Evolutionary conservation across 2,329 filamentous ascomycete genomes (phyloP).

Genomic region (Phialemoniopsis sp.): DNA sequence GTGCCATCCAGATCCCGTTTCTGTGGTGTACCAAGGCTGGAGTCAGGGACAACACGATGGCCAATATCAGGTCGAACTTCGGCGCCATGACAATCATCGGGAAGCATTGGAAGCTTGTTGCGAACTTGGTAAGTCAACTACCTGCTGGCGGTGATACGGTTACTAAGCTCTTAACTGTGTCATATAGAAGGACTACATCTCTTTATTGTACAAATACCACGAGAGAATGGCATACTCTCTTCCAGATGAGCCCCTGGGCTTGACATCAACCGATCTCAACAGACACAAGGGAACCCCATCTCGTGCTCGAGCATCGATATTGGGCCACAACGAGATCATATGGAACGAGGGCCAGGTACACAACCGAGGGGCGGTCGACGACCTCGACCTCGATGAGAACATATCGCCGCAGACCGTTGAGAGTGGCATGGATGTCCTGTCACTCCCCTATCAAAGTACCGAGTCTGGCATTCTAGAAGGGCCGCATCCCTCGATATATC

Average conservation of each 20-base stretch:
- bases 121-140: constrained; percentile 6
- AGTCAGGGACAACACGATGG: constrained; percentile 8
- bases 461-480: too few species aligned
- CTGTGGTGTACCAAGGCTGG: constrained; percentile 11
- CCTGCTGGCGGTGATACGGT: too few species aligned
- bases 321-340: constrained; percentile 1
- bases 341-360: too few species aligned
- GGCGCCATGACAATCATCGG: constrained; percentile 8
- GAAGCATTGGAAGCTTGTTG: constrained; percentile 6
- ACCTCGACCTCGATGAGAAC: too few species aligned
- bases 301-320: neutral
- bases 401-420: too few species aligned
- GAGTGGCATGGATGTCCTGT: too few species aligned
- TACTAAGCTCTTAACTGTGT: too few species aligned
- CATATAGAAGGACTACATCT: neutral
- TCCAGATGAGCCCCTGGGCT: neutral
- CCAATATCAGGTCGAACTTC: constrained; percentile 11
- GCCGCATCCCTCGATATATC: too few species aligned
- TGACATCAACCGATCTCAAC: neutral
- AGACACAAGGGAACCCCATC: neutral
- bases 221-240: neutral
- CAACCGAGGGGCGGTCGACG: too few species aligned
- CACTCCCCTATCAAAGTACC: too few species aligned
- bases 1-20: constrained; percentile 15
- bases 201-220: neutral